These are phyloP conservation scores for Yamadazyma tumulicola DNA, from an alignment of 805 yeast species.

Conservation along the genomic window DNA sequence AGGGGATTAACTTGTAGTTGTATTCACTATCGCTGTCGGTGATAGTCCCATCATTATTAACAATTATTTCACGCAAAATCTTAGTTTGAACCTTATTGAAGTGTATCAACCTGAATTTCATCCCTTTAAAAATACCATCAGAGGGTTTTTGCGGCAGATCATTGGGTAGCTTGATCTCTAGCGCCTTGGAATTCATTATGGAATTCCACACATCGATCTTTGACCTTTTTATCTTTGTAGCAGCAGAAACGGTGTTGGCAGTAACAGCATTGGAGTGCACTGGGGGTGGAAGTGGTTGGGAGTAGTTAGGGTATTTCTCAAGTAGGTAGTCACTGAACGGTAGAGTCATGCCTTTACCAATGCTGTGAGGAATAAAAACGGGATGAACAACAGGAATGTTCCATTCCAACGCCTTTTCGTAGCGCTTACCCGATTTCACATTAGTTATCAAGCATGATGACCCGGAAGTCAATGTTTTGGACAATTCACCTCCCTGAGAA, in stretches of 20 bases:
- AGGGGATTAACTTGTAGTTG: slow-evolving; percentile 11
- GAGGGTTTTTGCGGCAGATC: background rate
- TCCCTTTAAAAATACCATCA: slow-evolving; percentile 5
- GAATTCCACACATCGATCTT: slow-evolving; percentile 42
- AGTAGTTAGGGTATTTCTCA: slow-evolving; percentile 12
- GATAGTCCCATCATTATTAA: slow-evolving; percentile 43
- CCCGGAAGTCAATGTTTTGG: slow-evolving; percentile 46
- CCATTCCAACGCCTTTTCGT: slow-evolving; percentile 51
- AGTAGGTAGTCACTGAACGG: slow-evolving; percentile 39
- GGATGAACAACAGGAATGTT: slow-evolving; percentile 51
- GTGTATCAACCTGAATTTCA: slow-evolving; percentile 28
- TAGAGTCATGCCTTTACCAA: slow-evolving; percentile 42
- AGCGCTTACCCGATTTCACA: slow-evolving; percentile 49
- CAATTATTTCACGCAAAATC: slow-evolving; percentile 40
- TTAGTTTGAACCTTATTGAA: slow-evolving; percentile 36
- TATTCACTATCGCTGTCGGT: background rate
- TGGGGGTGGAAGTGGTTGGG: too few species aligned
- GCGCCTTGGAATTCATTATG: slow-evolving; percentile 26
- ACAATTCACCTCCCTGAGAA: slow-evolving; percentile 48
- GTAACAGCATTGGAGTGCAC: slow-evolving; percentile 5
- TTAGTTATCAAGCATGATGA: slow-evolving; percentile 48
- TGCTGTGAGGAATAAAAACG: slow-evolving; percentile 45
- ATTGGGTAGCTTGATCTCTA: slow-evolving; percentile 1
- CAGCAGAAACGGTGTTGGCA: background rate
- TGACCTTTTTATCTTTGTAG: slow-evolving; percentile 14